A percentile compares a stretch with the other conserved stretches of the same genome.
Conservation (phyloP, 129 eudicot genomes). For the Lactuca sativa region DNA sequence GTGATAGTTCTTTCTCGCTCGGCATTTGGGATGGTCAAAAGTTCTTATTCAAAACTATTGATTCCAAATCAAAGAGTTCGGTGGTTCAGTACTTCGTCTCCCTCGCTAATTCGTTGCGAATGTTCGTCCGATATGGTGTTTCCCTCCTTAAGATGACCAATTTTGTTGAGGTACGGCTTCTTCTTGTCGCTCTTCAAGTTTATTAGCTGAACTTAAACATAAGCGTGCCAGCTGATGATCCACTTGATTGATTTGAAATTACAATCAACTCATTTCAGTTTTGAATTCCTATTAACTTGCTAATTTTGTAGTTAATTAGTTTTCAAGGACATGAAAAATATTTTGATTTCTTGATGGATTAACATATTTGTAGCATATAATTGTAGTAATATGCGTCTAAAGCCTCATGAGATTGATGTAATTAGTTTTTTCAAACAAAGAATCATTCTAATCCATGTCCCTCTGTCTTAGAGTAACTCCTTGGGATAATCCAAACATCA, state of each 20-base stretch:
- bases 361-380: background rate
- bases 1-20: constrained; percentile 41
- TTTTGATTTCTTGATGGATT: constrained; percentile 6
- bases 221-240: background rate
- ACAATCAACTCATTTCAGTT: background rate
- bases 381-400: no score
- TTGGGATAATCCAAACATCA: no score
- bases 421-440: no score
- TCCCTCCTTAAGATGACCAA: constrained; percentile 67
- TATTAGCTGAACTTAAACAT: background rate
- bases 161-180: constrained; percentile 66
- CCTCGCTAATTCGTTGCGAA: constrained; percentile 46
- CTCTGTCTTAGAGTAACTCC: no score
- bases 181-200: background rate
- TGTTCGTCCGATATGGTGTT: constrained; percentile 64
- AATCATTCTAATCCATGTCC: no score
- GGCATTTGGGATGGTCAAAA: constrained; percentile 81
- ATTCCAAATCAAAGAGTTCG: constrained; percentile 35
- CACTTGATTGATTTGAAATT: background rate
- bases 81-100: constrained; percentile 43
- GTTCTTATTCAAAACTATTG: constrained; percentile 66
- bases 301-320: background rate
- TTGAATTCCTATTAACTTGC: background rate
- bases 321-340: no score
- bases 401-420: no score